Base-by-base conservation (phyloP, 202 grass and related monocot genomes). In the Musa balbisiana region DNA sequence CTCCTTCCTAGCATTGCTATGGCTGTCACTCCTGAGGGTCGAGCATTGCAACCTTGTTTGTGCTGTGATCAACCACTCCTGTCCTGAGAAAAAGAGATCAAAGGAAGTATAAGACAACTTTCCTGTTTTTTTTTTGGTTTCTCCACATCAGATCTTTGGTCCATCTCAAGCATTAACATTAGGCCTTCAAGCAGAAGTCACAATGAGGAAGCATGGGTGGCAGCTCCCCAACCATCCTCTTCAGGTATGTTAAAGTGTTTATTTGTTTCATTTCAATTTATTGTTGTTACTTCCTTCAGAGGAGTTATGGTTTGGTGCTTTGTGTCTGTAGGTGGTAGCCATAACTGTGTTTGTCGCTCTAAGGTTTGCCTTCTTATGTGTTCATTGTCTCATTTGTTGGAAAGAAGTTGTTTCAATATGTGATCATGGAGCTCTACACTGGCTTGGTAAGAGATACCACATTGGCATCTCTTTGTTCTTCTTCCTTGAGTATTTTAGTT, bases 121-220 rank as follows among this genome's bases (percentile, higher is more conserved):
- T 43, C 33, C 33, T 43, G 33, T 43, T 43, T 51, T 54, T 80
- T 80, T 67, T 66, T 67, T 85, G 23, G 49, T 76, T 55, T 12
- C 22, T 69, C 26, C 56, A 63, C 72, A 59, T 84, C 71, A 62
- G 51, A 72, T 68, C 33, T 75, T 53, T 55, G 51, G 68, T 50
- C 78, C 85, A 72, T 85, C 72, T 8, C 69, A 29, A 43, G 58
- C 21, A 51, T 8, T 27, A 9, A 71, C 62, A 53, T 43, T 5
- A 43, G 33, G 33, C 33, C 33, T 43, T 43, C 33, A 43, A 21
- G 50, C 25, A 21, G 9, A 58, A 24, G 43, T 55, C 21, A 64
- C 55, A 78, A 96, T 92, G 92, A 96, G 92, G 85, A 96, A 89
- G 79, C 87, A 96, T 83, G 92, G 92, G 17, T 96, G 92, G 92